Percentiles rank a stretch among this genome's conserved stretches.
Conservation (phyloP, 805 yeast species). For the Pichia kluyveri region DNA sequence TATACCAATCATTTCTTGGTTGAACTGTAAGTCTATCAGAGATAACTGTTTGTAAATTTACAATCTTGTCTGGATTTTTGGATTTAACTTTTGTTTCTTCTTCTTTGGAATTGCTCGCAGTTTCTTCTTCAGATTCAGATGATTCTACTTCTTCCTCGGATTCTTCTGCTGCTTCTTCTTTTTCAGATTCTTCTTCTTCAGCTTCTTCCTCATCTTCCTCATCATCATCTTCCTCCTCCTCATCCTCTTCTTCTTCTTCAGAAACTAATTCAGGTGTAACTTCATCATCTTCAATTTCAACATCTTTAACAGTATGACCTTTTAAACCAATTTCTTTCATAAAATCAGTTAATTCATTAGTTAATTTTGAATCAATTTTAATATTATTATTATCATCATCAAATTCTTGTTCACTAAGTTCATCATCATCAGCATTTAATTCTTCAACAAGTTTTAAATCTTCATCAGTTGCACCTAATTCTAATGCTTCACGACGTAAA, state of each 20-base stretch:
- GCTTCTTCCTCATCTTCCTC: constrained; percentile 23
- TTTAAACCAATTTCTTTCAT: constrained; percentile 63
- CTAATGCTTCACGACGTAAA: constrained; percentile 64
- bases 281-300: constrained; percentile 24
- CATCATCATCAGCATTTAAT: constrained; percentile 35
- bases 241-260: constrained; percentile 20
- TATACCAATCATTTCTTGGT: constrained; percentile 70
- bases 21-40: constrained; percentile 51
- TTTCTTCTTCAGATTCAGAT: constrained; percentile 17
- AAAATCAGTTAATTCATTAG: constrained; percentile 48
- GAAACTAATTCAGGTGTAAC: constrained; percentile 16
- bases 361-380: constrained; percentile 35
- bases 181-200: constrained; percentile 18
- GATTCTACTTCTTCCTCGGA: constrained; percentile 25
- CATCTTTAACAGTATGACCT: constrained; percentile 31
- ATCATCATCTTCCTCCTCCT: constrained; percentile 23
- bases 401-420: constrained; percentile 40
- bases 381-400: constrained; percentile 37
- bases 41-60: constrained; percentile 38
- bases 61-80: constrained; percentile 22
- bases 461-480: constrained; percentile 80
- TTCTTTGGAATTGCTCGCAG: constrained; percentile 1
- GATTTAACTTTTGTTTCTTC: background rate
- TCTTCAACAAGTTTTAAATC: constrained; percentile 60
- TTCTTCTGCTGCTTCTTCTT: constrained; percentile 25